Evolutionary conservation across 768 basidiomycete genomes (phyloP).

Genomic region (Sarcodon aspratus): DNA sequence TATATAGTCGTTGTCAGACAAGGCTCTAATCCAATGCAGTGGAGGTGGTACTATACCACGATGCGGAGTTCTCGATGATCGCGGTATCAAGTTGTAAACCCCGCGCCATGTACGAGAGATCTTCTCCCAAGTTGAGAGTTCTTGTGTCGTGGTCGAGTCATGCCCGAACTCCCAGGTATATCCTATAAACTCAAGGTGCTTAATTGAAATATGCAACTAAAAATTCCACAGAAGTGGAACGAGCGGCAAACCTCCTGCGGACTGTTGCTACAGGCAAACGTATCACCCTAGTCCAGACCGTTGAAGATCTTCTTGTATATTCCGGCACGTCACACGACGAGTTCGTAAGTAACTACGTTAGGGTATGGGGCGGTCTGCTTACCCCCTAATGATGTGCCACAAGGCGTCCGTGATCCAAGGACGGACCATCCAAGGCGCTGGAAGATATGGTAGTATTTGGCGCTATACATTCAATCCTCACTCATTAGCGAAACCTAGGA

Average conservation of each 20-base stretch:
- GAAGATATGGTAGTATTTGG: slow-evolving; percentile 36
- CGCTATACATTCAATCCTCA: neutral
- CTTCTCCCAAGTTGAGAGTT: too few species aligned
- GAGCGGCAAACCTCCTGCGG: slow-evolving; percentile 46
- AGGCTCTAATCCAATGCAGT: too few species aligned
- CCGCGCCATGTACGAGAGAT: too few species aligned
- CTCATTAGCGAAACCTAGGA: slow-evolving; percentile 20
- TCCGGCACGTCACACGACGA: slow-evolving; percentile 39
- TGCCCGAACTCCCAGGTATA: slow-evolving; percentile 13
- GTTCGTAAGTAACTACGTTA: slow-evolving; percentile 40
- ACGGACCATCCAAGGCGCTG: slow-evolving; percentile 33
- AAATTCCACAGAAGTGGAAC: slow-evolving; percentile 47
- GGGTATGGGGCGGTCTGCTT: neutral
- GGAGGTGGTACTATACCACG: too few species aligned
- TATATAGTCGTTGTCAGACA: too few species aligned
- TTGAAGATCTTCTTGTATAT: slow-evolving; percentile 54
- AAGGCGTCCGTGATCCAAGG: slow-evolving; percentile 45
- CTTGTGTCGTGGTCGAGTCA: neutral
- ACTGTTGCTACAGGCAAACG: slow-evolving; percentile 38
- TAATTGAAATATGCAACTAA: neutral
- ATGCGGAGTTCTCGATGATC: too few species aligned
- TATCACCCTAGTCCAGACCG: slow-evolving; percentile 45
- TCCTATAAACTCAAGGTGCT: neutral
- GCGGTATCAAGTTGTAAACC: too few species aligned
- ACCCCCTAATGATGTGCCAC: neutral